Evolutionary conservation across 371 early-diverging fungal genomes (phyloP).

Genomic region (Quaeritorhiza haematococci): DNA sequence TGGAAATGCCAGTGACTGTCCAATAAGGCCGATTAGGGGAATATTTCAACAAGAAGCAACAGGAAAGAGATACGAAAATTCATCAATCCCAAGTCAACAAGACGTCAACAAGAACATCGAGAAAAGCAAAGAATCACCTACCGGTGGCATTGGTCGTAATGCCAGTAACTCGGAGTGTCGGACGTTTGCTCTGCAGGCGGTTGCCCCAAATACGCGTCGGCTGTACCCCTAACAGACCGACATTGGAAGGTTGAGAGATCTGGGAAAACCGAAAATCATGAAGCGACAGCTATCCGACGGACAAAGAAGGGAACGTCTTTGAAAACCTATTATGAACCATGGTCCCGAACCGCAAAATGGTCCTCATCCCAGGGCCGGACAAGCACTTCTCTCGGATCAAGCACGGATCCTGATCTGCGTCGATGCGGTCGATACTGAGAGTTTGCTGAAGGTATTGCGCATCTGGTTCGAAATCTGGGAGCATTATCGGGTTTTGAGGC

Average conservation of each 20-base stretch:
- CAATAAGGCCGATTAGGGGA: background rate
- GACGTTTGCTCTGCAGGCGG: constrained; percentile 15
- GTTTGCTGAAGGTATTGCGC: constrained; percentile 19
- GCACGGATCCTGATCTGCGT: constrained; percentile 30
- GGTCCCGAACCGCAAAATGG: constrained; percentile 15
- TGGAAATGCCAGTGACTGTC: constrained; percentile 27
- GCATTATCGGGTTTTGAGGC: background rate
- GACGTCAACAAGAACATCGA: background rate
- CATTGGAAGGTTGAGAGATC: too few species aligned
- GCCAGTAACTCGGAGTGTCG: constrained; percentile 26
- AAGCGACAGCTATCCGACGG: too few species aligned
- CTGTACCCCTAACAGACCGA: too few species aligned
- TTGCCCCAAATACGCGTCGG: constrained; percentile 24
- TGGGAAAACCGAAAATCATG: too few species aligned
- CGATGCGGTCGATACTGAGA: constrained; percentile 23
- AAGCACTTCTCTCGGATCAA: constrained; percentile 26
- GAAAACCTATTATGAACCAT: constrained; percentile 31
- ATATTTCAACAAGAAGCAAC: too few species aligned
- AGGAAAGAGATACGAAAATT: too few species aligned
- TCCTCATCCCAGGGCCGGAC: constrained; percentile 14
- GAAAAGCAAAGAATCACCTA: background rate
- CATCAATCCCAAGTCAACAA: background rate
- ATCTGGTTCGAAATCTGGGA: constrained; percentile 27
- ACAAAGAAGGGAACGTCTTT: too few species aligned
- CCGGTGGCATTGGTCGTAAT: constrained; percentile 27